phyloP scores from a whole-genome alignment of 1,139 yeast species.

The Yamadazyma pseudoaaseri region DNA sequence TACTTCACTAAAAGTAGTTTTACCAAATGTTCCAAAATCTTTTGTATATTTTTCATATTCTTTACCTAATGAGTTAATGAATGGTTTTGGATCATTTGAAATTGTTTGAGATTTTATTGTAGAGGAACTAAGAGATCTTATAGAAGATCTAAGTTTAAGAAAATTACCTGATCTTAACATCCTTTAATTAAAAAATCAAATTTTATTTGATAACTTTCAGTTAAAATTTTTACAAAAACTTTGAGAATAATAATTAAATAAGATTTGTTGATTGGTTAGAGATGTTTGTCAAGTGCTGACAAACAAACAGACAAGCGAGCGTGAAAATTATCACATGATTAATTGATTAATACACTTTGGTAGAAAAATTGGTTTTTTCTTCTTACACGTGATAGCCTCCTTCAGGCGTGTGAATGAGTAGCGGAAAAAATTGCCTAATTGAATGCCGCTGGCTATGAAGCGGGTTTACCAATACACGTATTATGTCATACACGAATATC shows the following conservation, averaged over 20 bases:
- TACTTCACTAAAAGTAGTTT: constrained; percentile 46
- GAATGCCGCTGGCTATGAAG: too few relatives aligned
- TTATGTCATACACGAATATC: too few relatives aligned
- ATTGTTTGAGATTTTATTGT: constrained; percentile 12
- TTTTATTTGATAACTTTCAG: neutral
- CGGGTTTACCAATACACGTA: too few relatives aligned
- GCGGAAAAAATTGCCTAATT: too few relatives aligned
- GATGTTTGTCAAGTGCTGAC: constrained; percentile 1
- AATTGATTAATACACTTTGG: too few relatives aligned
- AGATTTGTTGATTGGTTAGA: constrained; percentile 16
- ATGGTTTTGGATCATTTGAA: constrained; percentile 25
- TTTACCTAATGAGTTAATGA: constrained; percentile 36
- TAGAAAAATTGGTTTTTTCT: too few relatives aligned
- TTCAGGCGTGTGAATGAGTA: too few relatives aligned
- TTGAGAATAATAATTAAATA: constrained; percentile 12
- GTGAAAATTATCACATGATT: too few relatives aligned
- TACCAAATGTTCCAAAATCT: constrained; percentile 34
- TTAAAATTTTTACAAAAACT: constrained; percentile 4
- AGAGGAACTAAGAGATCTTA: constrained; percentile 9
- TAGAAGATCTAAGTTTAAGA: constrained; percentile 8
- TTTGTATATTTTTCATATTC: constrained; percentile 35
- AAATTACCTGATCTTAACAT: constrained; percentile 13
- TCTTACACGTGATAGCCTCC: too few relatives aligned
- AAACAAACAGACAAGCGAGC: neutral
- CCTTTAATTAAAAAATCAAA: too few relatives aligned